These are phyloP conservation scores for Leccinum incarnatum DNA, from an alignment of 768 basidiomycete genomes.

Conservation along the genomic window DNA sequence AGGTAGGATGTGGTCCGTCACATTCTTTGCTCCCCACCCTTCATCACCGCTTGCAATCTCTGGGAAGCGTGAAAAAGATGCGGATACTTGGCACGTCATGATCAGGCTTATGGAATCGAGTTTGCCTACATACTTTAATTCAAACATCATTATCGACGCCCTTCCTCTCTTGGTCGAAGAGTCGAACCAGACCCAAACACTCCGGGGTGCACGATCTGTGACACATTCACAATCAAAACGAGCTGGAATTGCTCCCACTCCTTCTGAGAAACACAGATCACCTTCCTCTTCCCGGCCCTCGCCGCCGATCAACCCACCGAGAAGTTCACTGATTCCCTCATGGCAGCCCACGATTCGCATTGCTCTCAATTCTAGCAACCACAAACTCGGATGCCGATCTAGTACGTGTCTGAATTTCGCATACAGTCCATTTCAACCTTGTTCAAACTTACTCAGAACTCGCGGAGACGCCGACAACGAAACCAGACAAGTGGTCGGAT, in stretches of 20 bases:
- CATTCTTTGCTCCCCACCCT: slow-evolving; percentile 17
- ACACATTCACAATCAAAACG: not conserved
- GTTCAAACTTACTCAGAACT: not conserved
- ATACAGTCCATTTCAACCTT: too few relatives aligned
- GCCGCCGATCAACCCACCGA: slow-evolving; percentile 2
- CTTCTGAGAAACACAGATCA: not conserved
- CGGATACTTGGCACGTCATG: slow-evolving; percentile 39
- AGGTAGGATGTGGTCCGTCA: slow-evolving; percentile 28
- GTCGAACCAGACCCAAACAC: not conserved
- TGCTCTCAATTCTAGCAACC: slow-evolving; percentile 1
- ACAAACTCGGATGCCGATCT: slow-evolving; percentile 10
- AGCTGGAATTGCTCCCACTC: not conserved
- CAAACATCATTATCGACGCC: slow-evolving; percentile 10
- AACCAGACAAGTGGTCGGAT: slow-evolving; percentile 13
- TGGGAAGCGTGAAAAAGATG: slow-evolving; percentile 9
- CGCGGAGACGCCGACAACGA: slow-evolving; percentile 2
- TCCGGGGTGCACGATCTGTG: slow-evolving; percentile 2
- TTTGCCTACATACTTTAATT: slow-evolving; percentile 18
- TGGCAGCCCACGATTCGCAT: slow-evolving; percentile 4
- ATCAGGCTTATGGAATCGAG: slow-evolving; percentile 34
- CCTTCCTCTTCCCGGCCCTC: not conserved
- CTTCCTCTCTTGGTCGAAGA: not conserved
- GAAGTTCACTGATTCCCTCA: not conserved
- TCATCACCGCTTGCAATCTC: not conserved
- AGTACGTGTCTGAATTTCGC: not conserved